Base-by-base conservation (phyloP, 164 flowering plant species). In the Dillenia suffruticosa region DNA sequence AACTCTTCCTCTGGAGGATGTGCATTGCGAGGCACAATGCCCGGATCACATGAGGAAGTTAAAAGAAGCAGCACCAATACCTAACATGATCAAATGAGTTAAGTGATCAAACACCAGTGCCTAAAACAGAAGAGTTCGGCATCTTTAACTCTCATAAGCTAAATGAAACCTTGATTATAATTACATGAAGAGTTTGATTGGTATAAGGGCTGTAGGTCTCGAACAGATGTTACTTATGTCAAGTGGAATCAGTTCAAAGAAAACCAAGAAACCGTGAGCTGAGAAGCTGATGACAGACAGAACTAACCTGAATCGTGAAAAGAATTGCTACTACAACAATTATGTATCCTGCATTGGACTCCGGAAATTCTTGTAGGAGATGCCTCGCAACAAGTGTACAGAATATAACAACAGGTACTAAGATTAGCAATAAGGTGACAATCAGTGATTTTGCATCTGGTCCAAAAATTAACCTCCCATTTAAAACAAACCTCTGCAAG, bases 391-490 rank as follows among this genome's bases (percentile, higher is more conserved):
- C 74, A 59, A 65, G 12, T 51, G 69, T 16, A 54, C 78, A 74
- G 46, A 77, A 77, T 65, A 69, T 52, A 22, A 74, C 12, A 59
- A 66, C 60, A 11, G 81, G 81, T 44, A 67, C 76, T 8, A 72
- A 16, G 14, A 77, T 70, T 5, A 77, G 72, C 51, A 56, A 45
- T 24, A 74, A 24, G 12, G 81, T 72, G 8, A 74, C 64, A 9
- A 69, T 15, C 51, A 77, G 26, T 24, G 78, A 74, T 60, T 52
- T 62, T n/a, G 74, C 78, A 69, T 77, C 81, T 45, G 81, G 81
- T 43, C 81, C 81, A 67, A 77, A 77, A 48, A 77, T 61, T 12
- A 74, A 62, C 66, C 81, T 72, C 49, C 81, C 81, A 4, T 51
- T 40, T 12, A 56, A 64, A 12, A 72, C 44, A 51, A 74, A 77